phyloP scores from a whole-genome alignment of 805 yeast genomes.

The Scheffersomyces ergatensis region DNA sequence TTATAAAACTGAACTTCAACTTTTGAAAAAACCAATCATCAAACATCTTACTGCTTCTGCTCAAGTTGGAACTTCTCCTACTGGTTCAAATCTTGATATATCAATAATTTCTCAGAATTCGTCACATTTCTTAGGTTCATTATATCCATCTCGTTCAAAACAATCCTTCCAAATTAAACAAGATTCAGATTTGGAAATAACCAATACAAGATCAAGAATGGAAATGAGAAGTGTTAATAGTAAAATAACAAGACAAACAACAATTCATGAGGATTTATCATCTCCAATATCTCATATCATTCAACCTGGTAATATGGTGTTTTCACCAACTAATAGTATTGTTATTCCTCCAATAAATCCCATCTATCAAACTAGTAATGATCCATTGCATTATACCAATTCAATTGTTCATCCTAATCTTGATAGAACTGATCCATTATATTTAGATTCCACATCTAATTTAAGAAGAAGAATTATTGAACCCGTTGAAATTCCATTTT shows the following conservation, averaged over 20 bases:
- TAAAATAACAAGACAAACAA: conserved; percentile 1
- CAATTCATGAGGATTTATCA: not conserved
- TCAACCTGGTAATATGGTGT: not conserved
- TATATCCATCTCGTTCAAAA: conserved; percentile 1
- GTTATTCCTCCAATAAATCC: conserved; percentile 8
- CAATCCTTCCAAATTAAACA: conserved; percentile 2
- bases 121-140: conserved; percentile 1
- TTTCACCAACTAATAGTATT: conserved; percentile 5
- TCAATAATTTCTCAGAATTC: not conserved
- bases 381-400: conserved; percentile 3
- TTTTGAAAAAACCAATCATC: not conserved
- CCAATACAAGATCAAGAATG: not conserved
- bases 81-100: not conserved
- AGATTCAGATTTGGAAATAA: conserved; percentile 1
- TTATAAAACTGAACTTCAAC: not conserved
- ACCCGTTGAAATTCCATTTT: conserved; percentile 1
- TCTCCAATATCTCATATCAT: not conserved
- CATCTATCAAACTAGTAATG: not conserved
- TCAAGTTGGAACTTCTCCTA: not conserved
- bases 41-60: not conserved
- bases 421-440: not conserved
- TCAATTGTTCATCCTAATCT: conserved; percentile 7
- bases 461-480: not conserved
- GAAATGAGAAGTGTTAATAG: not conserved
- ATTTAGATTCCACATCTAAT: not conserved